phyloP scores from a whole-genome alignment of 192 early-diverging fungal species.

The Coemansia sp. region DNA sequence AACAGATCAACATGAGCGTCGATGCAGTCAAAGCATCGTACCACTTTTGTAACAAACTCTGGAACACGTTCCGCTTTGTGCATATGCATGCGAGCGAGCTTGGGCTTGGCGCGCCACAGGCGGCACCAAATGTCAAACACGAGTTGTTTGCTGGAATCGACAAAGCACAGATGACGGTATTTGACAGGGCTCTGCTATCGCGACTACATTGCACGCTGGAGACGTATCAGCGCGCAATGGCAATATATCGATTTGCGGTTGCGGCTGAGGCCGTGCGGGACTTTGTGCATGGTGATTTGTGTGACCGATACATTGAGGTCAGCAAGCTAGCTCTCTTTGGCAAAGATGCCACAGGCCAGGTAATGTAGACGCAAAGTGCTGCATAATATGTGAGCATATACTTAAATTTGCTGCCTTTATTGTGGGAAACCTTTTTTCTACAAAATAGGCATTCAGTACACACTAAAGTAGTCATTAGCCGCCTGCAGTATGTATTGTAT shows the following conservation, averaged over 20 bases:
- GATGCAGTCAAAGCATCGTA: slow-evolving; percentile 77
- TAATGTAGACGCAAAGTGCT: slow-evolving; percentile 19
- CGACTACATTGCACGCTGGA: slow-evolving; percentile 71
- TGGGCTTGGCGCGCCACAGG: slow-evolving; percentile 5
- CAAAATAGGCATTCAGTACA: not conserved
- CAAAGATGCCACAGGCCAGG: slow-evolving; percentile 54
- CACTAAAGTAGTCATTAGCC: not conserved
- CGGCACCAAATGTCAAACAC: slow-evolving; percentile 2
- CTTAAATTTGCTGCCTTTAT: not conserved
- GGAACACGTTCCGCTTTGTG: slow-evolving; percentile 77
- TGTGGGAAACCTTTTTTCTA: not conserved
- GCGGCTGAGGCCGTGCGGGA: slow-evolving; percentile 78
- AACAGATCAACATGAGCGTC: slow-evolving; percentile 94
- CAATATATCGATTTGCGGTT: slow-evolving; percentile 67
- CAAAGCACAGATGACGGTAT: slow-evolving; percentile 59
- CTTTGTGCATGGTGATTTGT: slow-evolving; percentile 92
- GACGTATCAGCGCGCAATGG: slow-evolving; percentile 66
- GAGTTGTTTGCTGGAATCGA: slow-evolving; percentile 28
- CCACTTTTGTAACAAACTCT: slow-evolving; percentile 96
- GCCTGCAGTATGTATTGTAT: not conserved
- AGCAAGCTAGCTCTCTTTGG: slow-evolving; percentile 79
- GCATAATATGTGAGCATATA: not conserved
- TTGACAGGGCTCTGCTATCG: slow-evolving; percentile 83
- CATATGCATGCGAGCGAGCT: slow-evolving; percentile 34
- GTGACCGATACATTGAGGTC: slow-evolving; percentile 91